Conservation (phyloP, 2,329 filamentous ascomycete species). For the Scorias spongiosa region DNA sequence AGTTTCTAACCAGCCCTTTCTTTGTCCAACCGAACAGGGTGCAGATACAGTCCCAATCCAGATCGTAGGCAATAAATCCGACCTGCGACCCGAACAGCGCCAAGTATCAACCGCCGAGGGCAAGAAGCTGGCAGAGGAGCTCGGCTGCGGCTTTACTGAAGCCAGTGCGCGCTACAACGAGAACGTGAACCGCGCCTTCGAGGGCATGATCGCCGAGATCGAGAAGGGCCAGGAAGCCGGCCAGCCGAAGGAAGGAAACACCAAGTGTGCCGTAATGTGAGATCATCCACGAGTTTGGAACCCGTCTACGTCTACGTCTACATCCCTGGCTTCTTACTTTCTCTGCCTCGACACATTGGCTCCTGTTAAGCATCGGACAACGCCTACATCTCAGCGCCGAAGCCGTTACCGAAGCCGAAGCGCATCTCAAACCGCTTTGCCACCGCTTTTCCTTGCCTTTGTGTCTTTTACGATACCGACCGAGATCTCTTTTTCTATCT, state of each 20-base stretch:
- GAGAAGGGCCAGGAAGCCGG: conserved; percentile 81
- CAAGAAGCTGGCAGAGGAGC: conserved; percentile 67
- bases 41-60: conserved; percentile 85
- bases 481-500: no score
- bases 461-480: no score
- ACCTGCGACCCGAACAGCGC: conserved; percentile 80
- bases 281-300: neutral
- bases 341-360: no score
- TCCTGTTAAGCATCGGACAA: no score
- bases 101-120: conserved; percentile 80
- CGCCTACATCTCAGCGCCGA: no score
- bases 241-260: conserved; percentile 61
- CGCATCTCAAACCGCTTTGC: no score
- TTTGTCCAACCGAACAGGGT: conserved; percentile 40
- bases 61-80: conserved; percentile 93
- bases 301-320: no score
- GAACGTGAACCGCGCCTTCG: conserved; percentile 85
- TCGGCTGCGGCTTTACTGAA: conserved; percentile 88
- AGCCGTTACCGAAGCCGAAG: no score
- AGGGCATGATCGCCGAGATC: conserved; percentile 85
- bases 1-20: neutral
- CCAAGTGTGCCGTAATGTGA: conserved; percentile 81
- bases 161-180: conserved; percentile 87
- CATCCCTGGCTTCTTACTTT: no score
- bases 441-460: no score